Conservation (phyloP, 148 eudicot genomes). For the Gaultheria prostrata region DNA sequence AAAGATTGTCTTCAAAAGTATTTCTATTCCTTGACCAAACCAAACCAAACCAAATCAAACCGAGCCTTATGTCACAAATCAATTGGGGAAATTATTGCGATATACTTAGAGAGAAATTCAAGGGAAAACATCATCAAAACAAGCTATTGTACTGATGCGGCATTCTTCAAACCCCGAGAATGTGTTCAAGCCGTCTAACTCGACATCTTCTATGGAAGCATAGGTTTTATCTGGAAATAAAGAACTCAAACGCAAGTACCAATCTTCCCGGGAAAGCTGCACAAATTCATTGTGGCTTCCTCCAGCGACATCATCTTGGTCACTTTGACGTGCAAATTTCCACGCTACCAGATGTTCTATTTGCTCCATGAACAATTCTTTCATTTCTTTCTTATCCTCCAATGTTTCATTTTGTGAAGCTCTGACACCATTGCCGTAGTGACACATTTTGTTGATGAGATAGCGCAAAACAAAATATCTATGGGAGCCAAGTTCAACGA, state of each 20-base stretch:
- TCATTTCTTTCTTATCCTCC: not conserved
- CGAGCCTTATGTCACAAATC: no score
- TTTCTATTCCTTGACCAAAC: not conserved
- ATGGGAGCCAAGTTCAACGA: not conserved
- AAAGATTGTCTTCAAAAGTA: not conserved
- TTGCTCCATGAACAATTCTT: not conserved
- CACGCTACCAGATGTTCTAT: not conserved
- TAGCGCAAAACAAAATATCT: not conserved
- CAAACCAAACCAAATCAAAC: no score
- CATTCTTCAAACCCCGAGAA: not conserved
- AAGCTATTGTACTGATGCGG: not conserved
- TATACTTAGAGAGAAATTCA: not conserved
- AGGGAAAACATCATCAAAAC: not conserved
- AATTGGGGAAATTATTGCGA: not conserved
- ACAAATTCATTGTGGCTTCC: not conserved
- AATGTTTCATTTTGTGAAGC: not conserved
- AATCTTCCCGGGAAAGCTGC: not conserved
- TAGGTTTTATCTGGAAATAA: not conserved
- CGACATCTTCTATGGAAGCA: no score
- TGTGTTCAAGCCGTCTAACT: not conserved
- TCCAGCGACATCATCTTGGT: not conserved
- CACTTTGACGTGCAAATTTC: not conserved
- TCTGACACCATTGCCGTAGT: not conserved
- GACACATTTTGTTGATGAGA: constrained; percentile 8
- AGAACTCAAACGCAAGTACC: not conserved